Evolutionary conservation across 805 yeast genomes (phyloP), one percentile per base, ranked within the genome.

Genomic region (Candida andamanensis): DNA sequence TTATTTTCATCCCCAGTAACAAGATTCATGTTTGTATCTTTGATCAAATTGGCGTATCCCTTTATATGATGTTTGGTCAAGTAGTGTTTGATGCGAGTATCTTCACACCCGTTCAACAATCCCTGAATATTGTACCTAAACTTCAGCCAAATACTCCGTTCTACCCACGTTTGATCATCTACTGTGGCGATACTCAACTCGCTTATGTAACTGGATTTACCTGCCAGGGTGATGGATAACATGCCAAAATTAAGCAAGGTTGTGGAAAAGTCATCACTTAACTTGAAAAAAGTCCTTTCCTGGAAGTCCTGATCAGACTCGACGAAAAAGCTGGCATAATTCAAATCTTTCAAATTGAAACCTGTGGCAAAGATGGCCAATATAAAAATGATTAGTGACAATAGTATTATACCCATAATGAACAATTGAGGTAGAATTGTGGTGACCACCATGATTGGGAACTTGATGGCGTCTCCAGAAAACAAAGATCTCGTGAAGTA

Each of bases 351-450:
- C 9, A 57, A 28, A 15, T 49, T 46, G 14, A 60, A 50, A 58
- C 79, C 59, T 28, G 78, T 76, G n/a, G 76, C 67, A 5, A 79
- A 28, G 1, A 76, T 66, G 0, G 95, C 89, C 26, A 78, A 39
- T 0, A 60, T 44, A 45, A 80, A 81, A 4, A 82, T 73, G 0
- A 52, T 28, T 0, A 67, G 46, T 37, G 92, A 80, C 11, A 79
- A 45, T 1, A 57, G 10, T 5, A 78, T 72, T 12, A 81, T 67
- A 4, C 48, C 36, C 4, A 76, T 41, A 1, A 79, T 72, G 23
- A 78, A 51, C 13, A 82, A 50, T 46, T 84, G 89, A 1, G 95
- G 94, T 10, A 75, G 52, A 41, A 77, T 76, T 2, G 86, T 80
- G 37, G 76, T 49, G 10, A 74, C 53, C 17, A 79, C 70, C 4